phyloP scores from a whole-genome alignment of 2,329 filamentous ascomycete species.

The Nigrospora osmanthi region DNA sequence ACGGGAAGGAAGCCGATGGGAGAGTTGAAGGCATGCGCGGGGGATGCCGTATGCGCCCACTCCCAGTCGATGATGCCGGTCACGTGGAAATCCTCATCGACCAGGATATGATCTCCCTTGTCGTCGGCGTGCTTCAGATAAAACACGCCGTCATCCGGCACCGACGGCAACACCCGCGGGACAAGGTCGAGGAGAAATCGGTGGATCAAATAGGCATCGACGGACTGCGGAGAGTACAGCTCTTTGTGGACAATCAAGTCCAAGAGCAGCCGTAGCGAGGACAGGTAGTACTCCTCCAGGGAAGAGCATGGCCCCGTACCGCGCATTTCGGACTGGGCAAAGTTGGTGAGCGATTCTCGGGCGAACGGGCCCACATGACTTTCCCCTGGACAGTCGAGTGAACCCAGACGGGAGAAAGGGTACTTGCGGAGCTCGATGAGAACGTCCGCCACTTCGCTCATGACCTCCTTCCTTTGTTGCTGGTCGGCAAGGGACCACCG shows the following conservation, averaged over 20 bases:
- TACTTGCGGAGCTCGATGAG: constrained; percentile 28
- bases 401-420: constrained; percentile 27
- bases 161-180: constrained; percentile 13
- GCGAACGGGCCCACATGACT: constrained; percentile 26
- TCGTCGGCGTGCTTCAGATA: constrained; percentile 40
- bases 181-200: constrained; percentile 30
- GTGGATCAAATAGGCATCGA: constrained; percentile 32
- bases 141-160: constrained; percentile 21
- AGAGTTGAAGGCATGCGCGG: constrained; percentile 32
- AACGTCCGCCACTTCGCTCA: constrained; percentile 25
- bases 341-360: constrained; percentile 27
- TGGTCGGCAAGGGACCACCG: constrained; percentile 21
- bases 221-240: constrained; percentile 22
- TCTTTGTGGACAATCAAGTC: constrained; percentile 27
- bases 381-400: constrained; percentile 17
- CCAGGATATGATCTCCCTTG: constrained; percentile 40
- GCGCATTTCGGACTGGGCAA: constrained; percentile 16
- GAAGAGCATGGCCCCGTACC: constrained; percentile 25
- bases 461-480: constrained; percentile 25
- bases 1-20: constrained; percentile 30
- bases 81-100: constrained; percentile 35
- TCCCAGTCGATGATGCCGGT: constrained; percentile 40
- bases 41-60: constrained; percentile 24
- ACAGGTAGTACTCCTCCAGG: constrained; percentile 24
- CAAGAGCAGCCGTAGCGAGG: constrained; percentile 25